Percentiles rank a stretch among this genome's conserved stretches.
Evolutionary conservation across 148 eudicot species (phyloP).

Genomic region (Rhododendron ferrugineum): DNA sequence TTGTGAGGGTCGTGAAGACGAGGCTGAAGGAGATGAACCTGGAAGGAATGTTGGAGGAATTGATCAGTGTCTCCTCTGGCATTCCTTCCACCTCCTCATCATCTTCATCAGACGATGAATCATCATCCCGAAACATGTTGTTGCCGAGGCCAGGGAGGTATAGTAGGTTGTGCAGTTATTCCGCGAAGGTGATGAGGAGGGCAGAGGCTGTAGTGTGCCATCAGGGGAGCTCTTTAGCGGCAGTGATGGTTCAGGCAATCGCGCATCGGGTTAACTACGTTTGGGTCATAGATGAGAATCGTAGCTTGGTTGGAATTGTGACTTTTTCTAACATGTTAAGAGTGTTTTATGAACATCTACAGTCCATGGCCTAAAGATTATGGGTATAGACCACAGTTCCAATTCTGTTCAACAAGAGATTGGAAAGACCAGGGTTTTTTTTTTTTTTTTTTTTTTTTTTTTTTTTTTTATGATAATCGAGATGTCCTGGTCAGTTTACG

Average conservation of each 20-base stretch:
- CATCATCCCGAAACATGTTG: constrained; percentile 14
- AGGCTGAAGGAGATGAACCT: constrained; percentile 49
- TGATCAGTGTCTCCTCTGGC: neutral
- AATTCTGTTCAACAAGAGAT: neutral
- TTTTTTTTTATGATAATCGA: too few species aligned
- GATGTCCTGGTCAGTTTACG: too few species aligned
- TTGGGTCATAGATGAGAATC: constrained; percentile 75
- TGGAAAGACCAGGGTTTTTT: too few species aligned
- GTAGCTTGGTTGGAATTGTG: constrained; percentile 58
- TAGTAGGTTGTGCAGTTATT: constrained; percentile 43
- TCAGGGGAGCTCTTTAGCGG: constrained; percentile 69
- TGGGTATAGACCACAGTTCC: neutral
- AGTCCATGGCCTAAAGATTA: constrained; percentile 25
- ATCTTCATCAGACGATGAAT: constrained; percentile 47
- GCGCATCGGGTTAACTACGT: constrained; percentile 73
- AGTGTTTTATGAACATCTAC: constrained; percentile 52
- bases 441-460: too few species aligned
- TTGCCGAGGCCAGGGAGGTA: constrained; percentile 20
- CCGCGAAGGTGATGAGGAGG: constrained; percentile 49
- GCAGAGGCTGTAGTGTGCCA: constrained; percentile 71
- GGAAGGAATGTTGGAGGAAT: constrained; percentile 45
- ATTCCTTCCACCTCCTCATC: constrained; percentile 12
- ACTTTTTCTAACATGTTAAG: constrained; percentile 54
- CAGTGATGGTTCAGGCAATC: constrained; percentile 84
- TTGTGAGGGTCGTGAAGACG: constrained; percentile 40